Base-by-base conservation (phyloP, 1,139 yeast genomes). In the Geotrichum reessii region DNA sequence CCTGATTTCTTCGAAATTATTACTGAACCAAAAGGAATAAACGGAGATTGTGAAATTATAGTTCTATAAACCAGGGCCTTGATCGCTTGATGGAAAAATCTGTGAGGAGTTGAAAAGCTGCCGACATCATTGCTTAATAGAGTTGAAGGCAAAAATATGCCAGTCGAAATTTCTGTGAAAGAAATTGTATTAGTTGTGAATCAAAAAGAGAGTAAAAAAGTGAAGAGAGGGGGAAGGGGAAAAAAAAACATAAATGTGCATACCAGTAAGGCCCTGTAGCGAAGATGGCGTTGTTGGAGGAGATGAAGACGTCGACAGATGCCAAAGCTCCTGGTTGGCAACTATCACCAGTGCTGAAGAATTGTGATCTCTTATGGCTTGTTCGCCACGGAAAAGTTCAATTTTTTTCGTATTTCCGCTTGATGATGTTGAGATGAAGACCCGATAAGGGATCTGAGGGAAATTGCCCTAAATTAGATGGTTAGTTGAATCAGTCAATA, bases 321-420 rank as follows among this genome's bases (percentile, higher is more conserved):
- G 76, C 81, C 86, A 86, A 11, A 86, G 73, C 58, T 82, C 84
- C 63, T 84, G 83, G 63, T 85, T 81, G 66, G 83, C 79, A 59
- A 84, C 78, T 14, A 85, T 81, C 5, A 84, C 78, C 50, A 86
- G 72, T 8, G 81, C 79, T 54, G 76, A 75, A 1, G 86, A 82
- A 61, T 81, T 70, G 42, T 76, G 72, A 63, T 77, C 76, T 56
- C 92, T 74, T 55, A 86, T 74, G 33, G 75, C 70, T 47, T 86
- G 74, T 67, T 86, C 92, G 54, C 85, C 79, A 63, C 84, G 86
- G 19, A 84, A 74, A 12, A 86, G 72, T 4, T 52, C 73, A 65
- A 67, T 74, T 78, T 62, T 65, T 58, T 67, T 68, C 50, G 58
- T 67, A 61, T 56, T 68, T 62, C 63, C 62, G 27, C 52, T 56